These are phyloP conservation scores for Hansenula anomala DNA, from an alignment of 1,139 yeast genomes.

Conservation along the genomic window DNA sequence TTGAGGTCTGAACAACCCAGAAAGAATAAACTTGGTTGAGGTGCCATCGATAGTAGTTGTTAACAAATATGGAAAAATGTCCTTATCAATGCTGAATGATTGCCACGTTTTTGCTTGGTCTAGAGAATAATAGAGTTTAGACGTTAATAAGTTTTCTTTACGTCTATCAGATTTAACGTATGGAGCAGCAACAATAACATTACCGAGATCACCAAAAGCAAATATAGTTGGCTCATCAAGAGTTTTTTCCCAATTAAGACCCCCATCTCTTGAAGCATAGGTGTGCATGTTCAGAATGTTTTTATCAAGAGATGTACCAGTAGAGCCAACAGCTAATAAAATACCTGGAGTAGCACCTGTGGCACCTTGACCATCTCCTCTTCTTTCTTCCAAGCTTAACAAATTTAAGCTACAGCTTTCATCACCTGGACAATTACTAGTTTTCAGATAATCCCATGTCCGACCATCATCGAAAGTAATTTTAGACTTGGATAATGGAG, in stretches of 20 bases:
- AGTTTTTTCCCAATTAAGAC: conserved; percentile 61
- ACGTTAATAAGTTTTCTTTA: conserved; percentile 22
- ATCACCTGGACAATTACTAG: conserved; percentile 38
- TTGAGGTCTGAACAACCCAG: conserved; percentile 36
- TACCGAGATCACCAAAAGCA: conserved; percentile 79
- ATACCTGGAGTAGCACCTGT: conserved; percentile 74
- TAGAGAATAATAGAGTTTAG: conserved; percentile 48
- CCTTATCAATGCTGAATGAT: conserved; percentile 41
- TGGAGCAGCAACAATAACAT: conserved; percentile 62
- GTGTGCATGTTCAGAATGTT: conserved; percentile 36
- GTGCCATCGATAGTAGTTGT: conserved; percentile 74
- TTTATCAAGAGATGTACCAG: conserved; percentile 33
- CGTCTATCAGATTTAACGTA: conserved; percentile 21
- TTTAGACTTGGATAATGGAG: conserved; percentile 29
- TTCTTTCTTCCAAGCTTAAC: conserved; percentile 41
- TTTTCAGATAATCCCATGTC: conserved; percentile 53
- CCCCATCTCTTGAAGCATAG: conserved; percentile 75
- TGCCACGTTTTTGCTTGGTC: conserved; percentile 76
- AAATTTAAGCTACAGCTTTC: conserved; percentile 56
- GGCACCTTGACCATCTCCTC: conserved; percentile 52
- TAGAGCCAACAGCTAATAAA: conserved; percentile 53
- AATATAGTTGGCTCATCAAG: conserved; percentile 51
- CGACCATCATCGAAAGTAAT: conserved; percentile 64
- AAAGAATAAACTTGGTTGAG: conserved; percentile 52
- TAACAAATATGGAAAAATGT: conserved; percentile 41